Evolutionary conservation across 805 yeast species (phyloP).

Genomic region (Pichia ethanolica): DNA sequence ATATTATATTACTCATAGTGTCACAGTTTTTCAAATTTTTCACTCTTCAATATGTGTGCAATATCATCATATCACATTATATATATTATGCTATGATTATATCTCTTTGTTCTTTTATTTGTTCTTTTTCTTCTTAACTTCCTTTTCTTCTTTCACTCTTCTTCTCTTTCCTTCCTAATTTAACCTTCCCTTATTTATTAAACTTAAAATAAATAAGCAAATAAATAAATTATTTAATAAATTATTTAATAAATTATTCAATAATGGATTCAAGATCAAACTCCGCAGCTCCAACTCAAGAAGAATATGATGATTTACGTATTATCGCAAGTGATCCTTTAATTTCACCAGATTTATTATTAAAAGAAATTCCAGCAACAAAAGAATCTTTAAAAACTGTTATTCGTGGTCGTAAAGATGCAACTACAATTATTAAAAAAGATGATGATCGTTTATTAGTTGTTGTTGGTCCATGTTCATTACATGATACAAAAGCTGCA

Average conservation of each 20-base stretch:
- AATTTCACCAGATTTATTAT: conserved; percentile 85
- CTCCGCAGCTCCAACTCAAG: conserved; percentile 43
- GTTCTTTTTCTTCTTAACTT: not conserved
- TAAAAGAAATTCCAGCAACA: conserved; percentile 71
- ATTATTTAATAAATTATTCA: too few relatives aligned
- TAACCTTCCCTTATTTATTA: not conserved
- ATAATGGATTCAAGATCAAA: conserved; percentile 7
- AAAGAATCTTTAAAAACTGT: conserved; percentile 54
- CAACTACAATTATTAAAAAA: conserved; percentile 65
- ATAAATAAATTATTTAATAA: too few relatives aligned
- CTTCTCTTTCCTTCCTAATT: not conserved
- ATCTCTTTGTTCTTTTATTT: too few relatives aligned
- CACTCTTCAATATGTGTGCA: too few relatives aligned
- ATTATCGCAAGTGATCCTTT: conserved; percentile 88
- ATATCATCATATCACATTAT: too few relatives aligned
- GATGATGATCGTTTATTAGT: conserved; percentile 79
- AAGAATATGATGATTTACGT: conserved; percentile 69
- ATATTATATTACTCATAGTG: too few relatives aligned
- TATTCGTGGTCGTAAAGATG: conserved; percentile 67
- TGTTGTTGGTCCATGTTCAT: conserved; percentile 95
- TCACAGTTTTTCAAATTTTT: too few relatives aligned
- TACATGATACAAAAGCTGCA: conserved; percentile 87
- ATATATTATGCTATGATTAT: too few relatives aligned
- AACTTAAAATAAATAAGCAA: not conserved
- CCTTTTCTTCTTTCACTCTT: not conserved